Evolutionary conservation across 2,329 filamentous ascomycete species (phyloP).

Genomic region (Herpomyces periplanetae): DNA sequence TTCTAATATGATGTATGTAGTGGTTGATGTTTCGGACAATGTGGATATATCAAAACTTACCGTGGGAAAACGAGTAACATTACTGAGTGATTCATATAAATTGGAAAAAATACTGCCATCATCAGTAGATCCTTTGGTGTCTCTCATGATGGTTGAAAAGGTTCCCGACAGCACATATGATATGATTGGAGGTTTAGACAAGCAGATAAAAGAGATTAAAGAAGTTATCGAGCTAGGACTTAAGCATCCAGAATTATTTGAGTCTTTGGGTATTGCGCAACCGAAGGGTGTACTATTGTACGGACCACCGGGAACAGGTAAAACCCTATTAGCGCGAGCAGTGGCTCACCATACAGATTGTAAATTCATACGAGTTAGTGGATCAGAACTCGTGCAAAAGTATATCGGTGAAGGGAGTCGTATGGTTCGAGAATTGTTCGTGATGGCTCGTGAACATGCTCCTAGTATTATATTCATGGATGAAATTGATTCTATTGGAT

Average conservation of each 20-base stretch:
- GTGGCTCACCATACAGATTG: conserved; percentile 95
- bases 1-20: conserved; percentile 10
- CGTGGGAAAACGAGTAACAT: conserved; percentile 77
- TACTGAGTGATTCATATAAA: conserved; percentile 90
- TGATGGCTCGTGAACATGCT: conserved; percentile 92
- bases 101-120: conserved; percentile 94
- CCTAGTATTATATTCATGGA: conserved; percentile 99
- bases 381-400: conserved; percentile 86
- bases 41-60: conserved; percentile 89
- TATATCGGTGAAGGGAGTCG: conserved; percentile 93
- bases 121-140: conserved; percentile 78
- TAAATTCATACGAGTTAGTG: conserved; percentile 91
- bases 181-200: conserved; percentile 94
- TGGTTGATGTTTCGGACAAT: conserved; percentile 72
- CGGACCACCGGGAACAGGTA: conserved; percentile 79
- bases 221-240: conserved; percentile 95
- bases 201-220: conserved; percentile 99
- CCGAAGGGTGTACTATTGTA: conserved; percentile 91
- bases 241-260: conserved; percentile 92
- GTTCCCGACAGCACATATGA: conserved; percentile 98
- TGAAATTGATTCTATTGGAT: conserved; percentile 95
- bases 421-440: conserved; percentile 94
- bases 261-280: conserved; percentile 91
- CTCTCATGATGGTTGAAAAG: conserved; percentile 99
- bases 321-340: conserved; percentile 70